Evolutionary conservation across 345 rosid species (phyloP), one percentile per base, ranked within the genome.

Genomic region (Firmiana major): DNA sequence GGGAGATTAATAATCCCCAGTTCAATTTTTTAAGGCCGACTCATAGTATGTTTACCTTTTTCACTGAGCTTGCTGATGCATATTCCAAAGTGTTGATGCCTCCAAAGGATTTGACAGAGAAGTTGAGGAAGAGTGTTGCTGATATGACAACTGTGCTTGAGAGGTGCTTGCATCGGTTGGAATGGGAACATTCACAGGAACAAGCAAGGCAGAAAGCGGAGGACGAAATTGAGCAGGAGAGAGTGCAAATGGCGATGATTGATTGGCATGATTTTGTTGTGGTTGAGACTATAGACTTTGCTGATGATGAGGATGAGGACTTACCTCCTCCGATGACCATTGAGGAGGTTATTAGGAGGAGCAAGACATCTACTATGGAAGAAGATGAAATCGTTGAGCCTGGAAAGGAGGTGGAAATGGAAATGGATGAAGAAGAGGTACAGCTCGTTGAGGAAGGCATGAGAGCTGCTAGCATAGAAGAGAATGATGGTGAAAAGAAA

Each of bases 191-290:
- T 6, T 89, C 91, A 0, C 93, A 91, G 83, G 97, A 91, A 88
- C 93, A 93, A 84, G 90, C 90, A 6, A 89, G 92, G 79, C 95
- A 91, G 86, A 89, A 86, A 76, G 94, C 92, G 46, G 98, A 91
- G 80, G 97, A 93, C 68, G 98, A 91, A 84, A 84, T 91, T 64
- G 97, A 93, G 85, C 94, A 82, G 81, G 98, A 93, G 87, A 84
- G 98, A 75, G 74, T 88, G 66, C 98, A 89, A 79, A 91, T 93
- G 98, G 93, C 92, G 38, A 88, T 90, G 97, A 93, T 93, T 77
- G 98, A 91, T 80, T 93, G 98, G 97, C 97, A 92, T 87, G 97
- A 92, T 83, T 93, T 93, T 81, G 97, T 84, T 69, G 97, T 86
- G 79, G 98, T 93, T 6, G 97, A 93, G 78, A 66, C 90, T 0